Conservation (phyloP, 768 basidiomycete species). For the Lenzites betulinus region DNA sequence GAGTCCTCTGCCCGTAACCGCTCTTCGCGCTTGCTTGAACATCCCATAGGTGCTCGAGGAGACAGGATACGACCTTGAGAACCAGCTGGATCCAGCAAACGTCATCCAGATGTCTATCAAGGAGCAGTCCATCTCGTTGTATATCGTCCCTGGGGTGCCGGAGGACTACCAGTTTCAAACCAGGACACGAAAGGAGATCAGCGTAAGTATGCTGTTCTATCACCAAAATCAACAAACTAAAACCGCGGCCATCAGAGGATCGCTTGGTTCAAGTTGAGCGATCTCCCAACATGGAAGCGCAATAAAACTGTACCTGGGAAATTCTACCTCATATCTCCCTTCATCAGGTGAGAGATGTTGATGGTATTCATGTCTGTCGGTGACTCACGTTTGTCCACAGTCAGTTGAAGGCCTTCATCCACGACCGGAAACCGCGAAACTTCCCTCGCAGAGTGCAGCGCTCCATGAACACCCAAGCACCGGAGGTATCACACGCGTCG, state of each 20-base stretch:
- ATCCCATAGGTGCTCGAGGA: conserved; percentile 87
- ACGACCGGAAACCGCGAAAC: conserved; percentile 58
- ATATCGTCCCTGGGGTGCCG: conserved; percentile 83
- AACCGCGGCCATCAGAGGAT: conserved; percentile 66
- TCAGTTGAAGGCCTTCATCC: conserved; percentile 67
- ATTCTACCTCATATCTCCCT: conserved; percentile 95
- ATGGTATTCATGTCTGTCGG: background rate
- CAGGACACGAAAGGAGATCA: conserved; percentile 96
- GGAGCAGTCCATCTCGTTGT: conserved; percentile 90
- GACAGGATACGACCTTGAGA: conserved; percentile 88
- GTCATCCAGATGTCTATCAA: conserved; percentile 85
- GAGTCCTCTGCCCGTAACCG: conserved; percentile 24
- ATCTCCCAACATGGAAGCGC: conserved; percentile 92
- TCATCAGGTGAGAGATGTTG: conserved; percentile 64
- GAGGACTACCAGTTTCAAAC: conserved; percentile 91
- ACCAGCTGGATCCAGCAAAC: conserved; percentile 62
- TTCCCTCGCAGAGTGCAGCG: conserved; percentile 42
- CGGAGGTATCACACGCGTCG: conserved; percentile 28
- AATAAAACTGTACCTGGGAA: conserved; percentile 70
- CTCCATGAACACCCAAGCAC: conserved; percentile 19
- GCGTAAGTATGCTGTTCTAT: conserved; percentile 53
- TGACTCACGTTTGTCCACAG: conserved; percentile 35
- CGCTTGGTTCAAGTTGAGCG: conserved; percentile 89
- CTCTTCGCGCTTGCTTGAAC: conserved; percentile 12
- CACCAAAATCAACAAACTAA: conserved; percentile 21